phyloP scores from a whole-genome alignment of 192 early-diverging fungal genomes.

The Umbelopsis sp. region DNA sequence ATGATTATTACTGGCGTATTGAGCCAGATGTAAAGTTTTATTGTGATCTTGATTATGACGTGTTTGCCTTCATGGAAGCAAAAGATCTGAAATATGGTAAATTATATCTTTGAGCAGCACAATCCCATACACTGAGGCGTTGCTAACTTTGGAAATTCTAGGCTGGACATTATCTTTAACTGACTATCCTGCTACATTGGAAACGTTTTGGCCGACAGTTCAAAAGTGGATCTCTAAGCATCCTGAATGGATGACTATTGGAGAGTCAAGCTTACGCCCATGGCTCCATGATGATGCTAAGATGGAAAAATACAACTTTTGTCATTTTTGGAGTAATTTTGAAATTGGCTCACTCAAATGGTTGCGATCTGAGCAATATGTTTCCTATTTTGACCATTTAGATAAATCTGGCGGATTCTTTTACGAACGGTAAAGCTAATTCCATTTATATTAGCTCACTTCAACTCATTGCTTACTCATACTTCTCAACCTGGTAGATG shows the following conservation, averaged over 20 bases:
- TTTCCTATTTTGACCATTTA: conserved; percentile 60
- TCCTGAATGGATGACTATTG: conserved; percentile 39
- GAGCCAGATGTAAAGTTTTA: conserved; percentile 70
- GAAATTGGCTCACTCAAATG: conserved; percentile 66
- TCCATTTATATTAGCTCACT: not conserved
- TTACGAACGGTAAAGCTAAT: conserved; percentile 59
- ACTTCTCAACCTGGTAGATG: conserved; percentile 29
- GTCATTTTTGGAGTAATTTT: conserved; percentile 88
- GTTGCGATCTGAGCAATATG: conserved; percentile 57
- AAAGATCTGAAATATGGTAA: conserved; percentile 62
- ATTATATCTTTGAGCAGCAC: not conserved
- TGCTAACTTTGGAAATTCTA: conserved; percentile 9
- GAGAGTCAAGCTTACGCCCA: conserved; percentile 39
- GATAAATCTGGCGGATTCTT: conserved; percentile 71
- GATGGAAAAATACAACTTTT: conserved; percentile 57
- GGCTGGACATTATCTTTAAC: conserved; percentile 73
- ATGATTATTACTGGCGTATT: conserved; percentile 59
- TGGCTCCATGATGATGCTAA: conserved; percentile 39
- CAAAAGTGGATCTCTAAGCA: conserved; percentile 49
- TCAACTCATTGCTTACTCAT: conserved; percentile 18
- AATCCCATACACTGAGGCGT: not conserved
- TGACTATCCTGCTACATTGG: conserved; percentile 73
- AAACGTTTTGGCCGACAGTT: conserved; percentile 70
- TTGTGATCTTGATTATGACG: conserved; percentile 74
- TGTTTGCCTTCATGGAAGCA: conserved; percentile 53